Evolutionary conservation across 2,329 filamentous ascomycete genomes (phyloP).

Genomic region (Lachnellula willkommii): DNA sequence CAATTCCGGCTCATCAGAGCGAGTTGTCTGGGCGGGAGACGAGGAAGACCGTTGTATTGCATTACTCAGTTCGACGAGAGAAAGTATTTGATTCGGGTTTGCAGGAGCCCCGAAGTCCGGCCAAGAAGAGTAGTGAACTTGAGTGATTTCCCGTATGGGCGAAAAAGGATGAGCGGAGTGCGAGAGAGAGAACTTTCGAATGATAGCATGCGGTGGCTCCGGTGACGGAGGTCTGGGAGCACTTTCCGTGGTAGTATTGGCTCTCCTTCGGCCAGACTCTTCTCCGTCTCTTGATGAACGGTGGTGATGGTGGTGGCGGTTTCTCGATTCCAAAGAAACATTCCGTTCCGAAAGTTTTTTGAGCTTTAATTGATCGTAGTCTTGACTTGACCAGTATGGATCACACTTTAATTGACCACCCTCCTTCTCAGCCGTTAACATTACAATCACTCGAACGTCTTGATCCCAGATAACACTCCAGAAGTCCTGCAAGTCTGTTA

Average conservation of each 20-base stretch:
- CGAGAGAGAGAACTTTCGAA: conserved; percentile 81
- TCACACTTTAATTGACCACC: conserved; percentile 93
- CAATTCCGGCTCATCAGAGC: conserved; percentile 55
- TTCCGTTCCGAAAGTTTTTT: conserved; percentile 76
- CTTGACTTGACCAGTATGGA: conserved; percentile 78
- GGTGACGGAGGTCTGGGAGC: conserved; percentile 30
- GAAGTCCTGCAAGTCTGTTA: conserved; percentile 63
- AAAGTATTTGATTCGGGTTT: conserved; percentile 78
- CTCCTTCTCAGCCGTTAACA: conserved; percentile 92
- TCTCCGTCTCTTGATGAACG: conserved; percentile 37
- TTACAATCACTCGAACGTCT: conserved; percentile 89
- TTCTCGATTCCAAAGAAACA: conserved; percentile 63
- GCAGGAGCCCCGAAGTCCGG: conserved; percentile 93
- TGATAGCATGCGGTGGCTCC: conserved; percentile 69
- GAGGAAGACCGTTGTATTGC: conserved; percentile 55
- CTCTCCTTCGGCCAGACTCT: conserved; percentile 43
- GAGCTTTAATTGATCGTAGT: conserved; percentile 73
- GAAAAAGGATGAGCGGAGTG: conserved; percentile 74
- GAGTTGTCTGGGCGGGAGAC: conserved; percentile 29
- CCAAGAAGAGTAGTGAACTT: conserved; percentile 94
- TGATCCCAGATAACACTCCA: conserved; percentile 98
- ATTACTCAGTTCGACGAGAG: conserved; percentile 83
- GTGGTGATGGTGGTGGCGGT: conserved; percentile 36
- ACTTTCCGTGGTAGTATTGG: conserved; percentile 48
- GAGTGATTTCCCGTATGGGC: conserved; percentile 86